Evolutionary conservation across 345 rosid species (phyloP).

Genomic region (Pugionium cornutum): DNA sequence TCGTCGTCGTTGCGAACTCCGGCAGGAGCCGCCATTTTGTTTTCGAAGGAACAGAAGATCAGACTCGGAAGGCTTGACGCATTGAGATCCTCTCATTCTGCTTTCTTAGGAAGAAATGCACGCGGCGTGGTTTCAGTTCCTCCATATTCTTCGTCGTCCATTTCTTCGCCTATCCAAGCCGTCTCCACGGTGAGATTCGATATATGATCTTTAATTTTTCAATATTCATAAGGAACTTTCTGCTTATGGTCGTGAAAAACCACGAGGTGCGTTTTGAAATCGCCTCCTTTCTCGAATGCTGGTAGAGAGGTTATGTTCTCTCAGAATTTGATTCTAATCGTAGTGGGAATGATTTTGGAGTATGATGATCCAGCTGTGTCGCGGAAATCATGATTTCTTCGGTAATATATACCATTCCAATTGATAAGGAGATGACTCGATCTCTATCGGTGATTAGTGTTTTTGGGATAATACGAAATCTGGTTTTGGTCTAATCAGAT

Average conservation of each 20-base stretch:
- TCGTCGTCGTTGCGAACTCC: conserved; percentile 69
- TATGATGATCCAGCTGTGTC: background rate
- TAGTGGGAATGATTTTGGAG: background rate
- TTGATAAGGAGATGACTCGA: background rate
- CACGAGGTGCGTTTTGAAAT: background rate
- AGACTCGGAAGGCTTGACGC: conserved; percentile 53
- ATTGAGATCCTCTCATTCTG: conserved; percentile 52
- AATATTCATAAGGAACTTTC: background rate
- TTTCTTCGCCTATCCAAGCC: conserved; percentile 55
- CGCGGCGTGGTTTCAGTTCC: conserved; percentile 34
- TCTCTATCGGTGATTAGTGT: background rate
- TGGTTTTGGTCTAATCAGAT: background rate
- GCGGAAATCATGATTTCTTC: background rate
- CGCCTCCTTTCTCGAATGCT: no score
- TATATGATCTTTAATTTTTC: background rate
- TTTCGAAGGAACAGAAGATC: conserved; percentile 48
- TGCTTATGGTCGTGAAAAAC: background rate
- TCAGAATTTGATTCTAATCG: conserved; percentile 5
- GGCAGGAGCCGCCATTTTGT: conserved; percentile 39
- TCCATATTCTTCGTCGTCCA: conserved; percentile 35
- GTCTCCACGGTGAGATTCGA: conserved; percentile 69
- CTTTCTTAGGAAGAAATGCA: conserved; percentile 42
- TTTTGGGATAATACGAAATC: background rate
- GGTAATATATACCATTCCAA: background rate
- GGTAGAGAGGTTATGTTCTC: background rate